Evolutionary conservation across 768 basidiomycete species (phyloP), one percentile per base, ranked within the genome.

Genomic region (Mycena rosella): DNA sequence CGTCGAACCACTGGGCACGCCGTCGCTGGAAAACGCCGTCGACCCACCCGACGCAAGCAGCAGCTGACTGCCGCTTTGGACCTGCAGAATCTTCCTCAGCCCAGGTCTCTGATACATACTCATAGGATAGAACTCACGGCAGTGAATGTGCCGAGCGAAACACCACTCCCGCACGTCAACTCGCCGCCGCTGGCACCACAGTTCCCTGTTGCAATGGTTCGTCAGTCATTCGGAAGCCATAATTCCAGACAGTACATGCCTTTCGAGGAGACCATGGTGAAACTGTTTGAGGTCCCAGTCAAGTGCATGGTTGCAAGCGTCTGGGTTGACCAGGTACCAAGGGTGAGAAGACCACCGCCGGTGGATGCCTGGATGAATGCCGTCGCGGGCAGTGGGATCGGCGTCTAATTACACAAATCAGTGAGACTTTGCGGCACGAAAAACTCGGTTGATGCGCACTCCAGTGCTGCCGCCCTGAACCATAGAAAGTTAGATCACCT

Each of bases 311-410:
- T 84, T 18, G 82, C 84, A 30, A 78, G 75, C n/a, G 83, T 83
- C 76, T 85, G 84, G 5, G 80, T 81, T 40, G 81, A 83, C 83
- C 83, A 85, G 8, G 81, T 84, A 17, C 84, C 85, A 2, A 60
- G 71, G 0, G 81, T 74, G 48, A 86, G 79, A n/a, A 86, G 76
- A 22, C 83, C 84, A 24, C 84, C 84, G 10, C 74, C 68, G 15
- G 67, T 69, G 14, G 73, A 68, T 2, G 79, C 78, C 27, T 70
- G 72, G 56, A 84, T 73, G n/a, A 72, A 76, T 29, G 78, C 81
- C 58, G 75, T 79, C 42, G 76, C 48, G 7, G 81, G 83, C 24
- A 82, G 72, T 18, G 68, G 10, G 15, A 44, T 60, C 18, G 68
- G 54, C 17, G 67, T 70, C 64, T 66, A 36, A 44, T 3, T 20